Conservation (phyloP, 176 grass and related monocot genomes). For the Cenchrus purpureus region DNA sequence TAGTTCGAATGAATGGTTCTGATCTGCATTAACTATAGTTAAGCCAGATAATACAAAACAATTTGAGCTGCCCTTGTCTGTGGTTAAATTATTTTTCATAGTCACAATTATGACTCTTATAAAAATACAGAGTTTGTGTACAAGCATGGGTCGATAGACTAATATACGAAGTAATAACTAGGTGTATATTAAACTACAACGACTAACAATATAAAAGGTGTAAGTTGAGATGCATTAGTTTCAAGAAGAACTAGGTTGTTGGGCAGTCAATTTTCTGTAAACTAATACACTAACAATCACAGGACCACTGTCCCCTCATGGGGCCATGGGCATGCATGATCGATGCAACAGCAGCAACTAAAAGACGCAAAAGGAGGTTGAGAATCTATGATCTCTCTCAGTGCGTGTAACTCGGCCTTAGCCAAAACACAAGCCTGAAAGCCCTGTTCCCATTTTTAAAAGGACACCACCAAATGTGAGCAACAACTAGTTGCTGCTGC, state of each 20-base stretch:
- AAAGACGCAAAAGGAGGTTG: conserved; percentile 31
- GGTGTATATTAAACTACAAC: not conserved
- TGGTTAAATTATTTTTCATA: not conserved
- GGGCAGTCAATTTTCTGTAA: not conserved
- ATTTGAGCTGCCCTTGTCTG: conserved; percentile 2
- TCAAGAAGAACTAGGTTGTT: conserved; percentile 41
- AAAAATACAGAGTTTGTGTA: too few species aligned
- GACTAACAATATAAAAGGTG: not conserved
- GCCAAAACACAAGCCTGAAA: conserved; percentile 26
- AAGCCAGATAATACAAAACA: not conserved
- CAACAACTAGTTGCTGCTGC: not conserved
- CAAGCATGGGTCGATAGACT: not conserved
- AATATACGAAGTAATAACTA: not conserved
- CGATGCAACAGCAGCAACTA: conserved; percentile 27
- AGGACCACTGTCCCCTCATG: conserved; percentile 9
- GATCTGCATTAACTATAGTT: not conserved
- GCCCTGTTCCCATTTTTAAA: conserved; percentile 7
- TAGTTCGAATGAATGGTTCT: not conserved
- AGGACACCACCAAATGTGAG: conserved; percentile 30
- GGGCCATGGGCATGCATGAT: not conserved
- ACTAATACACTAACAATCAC: not conserved
- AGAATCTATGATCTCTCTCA: conserved; percentile 32
- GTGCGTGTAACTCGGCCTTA: conserved; percentile 14
- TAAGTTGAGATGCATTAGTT: conserved; percentile 28
- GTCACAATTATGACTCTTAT: not conserved